phyloP scores from a whole-genome alignment of 192 early-diverging fungal species.

The Fimicolochytrium jonesii region DNA sequence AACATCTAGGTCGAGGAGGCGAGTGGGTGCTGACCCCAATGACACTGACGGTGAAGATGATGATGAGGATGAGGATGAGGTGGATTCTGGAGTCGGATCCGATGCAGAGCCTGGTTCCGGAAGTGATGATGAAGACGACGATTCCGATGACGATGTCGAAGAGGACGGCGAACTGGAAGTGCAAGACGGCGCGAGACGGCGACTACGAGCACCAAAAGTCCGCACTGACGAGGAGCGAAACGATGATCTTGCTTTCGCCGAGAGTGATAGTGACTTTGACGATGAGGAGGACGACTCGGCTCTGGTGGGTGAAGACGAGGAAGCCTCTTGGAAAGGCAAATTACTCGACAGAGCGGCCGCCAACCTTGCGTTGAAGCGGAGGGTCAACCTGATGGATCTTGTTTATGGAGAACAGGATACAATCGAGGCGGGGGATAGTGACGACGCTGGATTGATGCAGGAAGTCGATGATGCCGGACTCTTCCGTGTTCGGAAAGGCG shows the following conservation, averaged over 20 bases:
- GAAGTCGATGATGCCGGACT: slow-evolving; percentile 53
- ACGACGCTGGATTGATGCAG: slow-evolving; percentile 38
- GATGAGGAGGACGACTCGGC: slow-evolving; percentile 62
- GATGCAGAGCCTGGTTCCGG: slow-evolving; percentile 48
- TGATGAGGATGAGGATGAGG: slow-evolving; percentile 46
- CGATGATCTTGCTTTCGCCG: slow-evolving; percentile 50
- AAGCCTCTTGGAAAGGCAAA: slow-evolving; percentile 66
- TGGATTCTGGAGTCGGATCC: slow-evolving; percentile 28
- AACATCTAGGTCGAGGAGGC: background rate
- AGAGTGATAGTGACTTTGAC: slow-evolving; percentile 71
- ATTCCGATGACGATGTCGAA: slow-evolving; percentile 36
- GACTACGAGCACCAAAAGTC: slow-evolving; percentile 34
- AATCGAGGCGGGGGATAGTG: background rate
- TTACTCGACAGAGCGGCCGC: slow-evolving; percentile 59
- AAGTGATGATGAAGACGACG: slow-evolving; percentile 35
- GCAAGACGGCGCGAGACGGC: slow-evolving; percentile 39
- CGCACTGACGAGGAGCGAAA: slow-evolving; percentile 38
- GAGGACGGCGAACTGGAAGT: slow-evolving; percentile 3
- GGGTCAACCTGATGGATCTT: slow-evolving; percentile 82
- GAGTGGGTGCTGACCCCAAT: slow-evolving; percentile 44
- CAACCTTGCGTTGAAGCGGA: slow-evolving; percentile 47
- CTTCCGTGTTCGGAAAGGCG: slow-evolving; percentile 51
- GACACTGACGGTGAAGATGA: slow-evolving; percentile 53
- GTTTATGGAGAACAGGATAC: slow-evolving; percentile 69
- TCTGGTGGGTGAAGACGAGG: slow-evolving; percentile 35